These are phyloP conservation scores for Suzukiozyma palmioleophila DNA, from an alignment of 1,139 yeast species.

Conservation along the genomic window DNA sequence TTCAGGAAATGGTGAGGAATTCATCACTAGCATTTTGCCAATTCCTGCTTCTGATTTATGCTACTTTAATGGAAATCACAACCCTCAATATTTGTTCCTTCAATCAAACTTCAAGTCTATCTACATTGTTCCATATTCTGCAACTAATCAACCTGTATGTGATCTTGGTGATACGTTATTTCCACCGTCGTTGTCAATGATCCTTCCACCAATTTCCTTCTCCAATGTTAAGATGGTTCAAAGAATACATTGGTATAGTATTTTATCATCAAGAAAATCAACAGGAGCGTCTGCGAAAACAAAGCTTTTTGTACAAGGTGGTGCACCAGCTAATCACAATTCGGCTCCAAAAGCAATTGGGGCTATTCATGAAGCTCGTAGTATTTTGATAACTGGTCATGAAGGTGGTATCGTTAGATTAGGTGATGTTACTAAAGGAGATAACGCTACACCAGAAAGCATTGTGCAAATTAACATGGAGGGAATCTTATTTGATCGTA, in stretches of 20 bases:
- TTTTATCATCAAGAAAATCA: constrained; percentile 43
- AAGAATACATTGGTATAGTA: constrained; percentile 71
- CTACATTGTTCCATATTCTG: constrained; percentile 25
- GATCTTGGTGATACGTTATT: constrained; percentile 56
- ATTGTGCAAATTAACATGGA: constrained; percentile 33
- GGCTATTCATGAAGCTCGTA: constrained; percentile 49
- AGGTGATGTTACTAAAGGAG: constrained; percentile 80
- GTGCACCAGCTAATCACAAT: constrained; percentile 54
- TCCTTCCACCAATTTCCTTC: constrained; percentile 68
- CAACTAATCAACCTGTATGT: constrained; percentile 47
- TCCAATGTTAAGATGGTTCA: constrained; percentile 54
- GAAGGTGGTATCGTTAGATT: constrained; percentile 72
- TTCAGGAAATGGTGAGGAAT: constrained; percentile 17
- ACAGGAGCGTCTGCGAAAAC: constrained; percentile 37
- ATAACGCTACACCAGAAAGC: constrained; percentile 54
- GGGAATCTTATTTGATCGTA: constrained; percentile 31
- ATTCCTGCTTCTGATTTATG: constrained; percentile 42
- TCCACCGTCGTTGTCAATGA: constrained; percentile 77
- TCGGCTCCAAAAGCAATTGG: constrained; percentile 44
- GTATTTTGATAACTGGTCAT: constrained; percentile 77
- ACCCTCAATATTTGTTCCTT: constrained; percentile 58
- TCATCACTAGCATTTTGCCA: constrained; percentile 26
- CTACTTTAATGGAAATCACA: constrained; percentile 66
- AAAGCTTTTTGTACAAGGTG: constrained; percentile 61
- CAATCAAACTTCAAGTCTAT: constrained; percentile 54